A percentile compares a stretch with the other conserved stretches of the same genome.
These are phyloP conservation scores for Curvularia hawaiiensis DNA, from an alignment of 2,329 filamentous ascomycete genomes.

Conservation along the genomic window DNA sequence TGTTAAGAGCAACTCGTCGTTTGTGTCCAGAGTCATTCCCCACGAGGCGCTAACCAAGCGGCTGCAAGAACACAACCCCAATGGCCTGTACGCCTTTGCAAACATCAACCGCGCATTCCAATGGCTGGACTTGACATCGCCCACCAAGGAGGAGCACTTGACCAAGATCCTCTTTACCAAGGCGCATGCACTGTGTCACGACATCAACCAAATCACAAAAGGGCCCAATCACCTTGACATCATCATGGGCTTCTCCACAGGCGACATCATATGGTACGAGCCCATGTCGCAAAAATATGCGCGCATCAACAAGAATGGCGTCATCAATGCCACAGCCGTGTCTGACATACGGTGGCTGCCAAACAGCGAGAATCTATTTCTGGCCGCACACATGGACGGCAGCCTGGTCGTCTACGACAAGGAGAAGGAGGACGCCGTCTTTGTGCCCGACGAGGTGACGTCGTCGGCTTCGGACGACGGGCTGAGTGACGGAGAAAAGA, in stretches of 20 bases:
- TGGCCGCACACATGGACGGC: slow-evolving; percentile 91
- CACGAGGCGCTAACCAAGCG: slow-evolving; percentile 82
- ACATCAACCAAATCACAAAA: slow-evolving; percentile 85
- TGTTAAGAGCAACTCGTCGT: slow-evolving; percentile 97
- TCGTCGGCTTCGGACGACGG: slow-evolving; percentile 28
- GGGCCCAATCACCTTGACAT: slow-evolving; percentile 81
- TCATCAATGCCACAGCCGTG: slow-evolving; percentile 85
- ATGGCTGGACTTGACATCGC: slow-evolving; percentile 87
- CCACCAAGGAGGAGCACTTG: slow-evolving; percentile 82
- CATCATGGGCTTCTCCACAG: slow-evolving; percentile 93
- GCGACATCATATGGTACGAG: slow-evolving; percentile 98
- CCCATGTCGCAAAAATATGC: slow-evolving; percentile 95
- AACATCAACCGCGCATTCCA: slow-evolving; percentile 96
- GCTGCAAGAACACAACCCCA: slow-evolving; percentile 74
- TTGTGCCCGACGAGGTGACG: slow-evolving; percentile 68
- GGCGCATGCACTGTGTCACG: slow-evolving; percentile 92
- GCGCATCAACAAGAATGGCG: slow-evolving; percentile 93
- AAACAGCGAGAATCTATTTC: slow-evolving; percentile 88
- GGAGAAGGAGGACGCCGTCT: slow-evolving; percentile 87
- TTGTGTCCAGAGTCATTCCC: slow-evolving; percentile 94
- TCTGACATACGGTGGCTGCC: slow-evolving; percentile 92
- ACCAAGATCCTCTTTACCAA: slow-evolving; percentile 98
- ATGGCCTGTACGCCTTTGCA: slow-evolving; percentile 87
- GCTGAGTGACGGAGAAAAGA: slow-evolving; percentile 41
- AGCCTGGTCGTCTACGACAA: slow-evolving; percentile 95